Evolutionary conservation across 148 eudicot genomes (phyloP), one percentile per base, ranked within the genome.

Genomic region (Limonium bicolor): DNA sequence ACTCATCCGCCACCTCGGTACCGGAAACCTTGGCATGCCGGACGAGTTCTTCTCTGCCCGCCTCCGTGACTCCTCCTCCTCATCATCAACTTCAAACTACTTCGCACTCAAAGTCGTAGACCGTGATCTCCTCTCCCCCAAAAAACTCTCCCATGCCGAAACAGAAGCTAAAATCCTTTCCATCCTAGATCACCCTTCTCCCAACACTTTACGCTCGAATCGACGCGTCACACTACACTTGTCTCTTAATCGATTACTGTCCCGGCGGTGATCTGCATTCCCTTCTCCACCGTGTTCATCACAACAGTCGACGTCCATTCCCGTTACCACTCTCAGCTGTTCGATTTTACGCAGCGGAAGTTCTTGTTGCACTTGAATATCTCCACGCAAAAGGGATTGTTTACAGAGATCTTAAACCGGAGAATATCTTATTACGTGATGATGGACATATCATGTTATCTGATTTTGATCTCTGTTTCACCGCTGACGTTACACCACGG

Each of bases 101-200:
- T 84, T 84, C 52, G 95, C 95, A 5, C 62, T 84, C 28, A 84
- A 84, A 8, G 95, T 80, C n/a, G 77, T 84, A 34, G 95, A 84
- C 23, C 60, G 58, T 0, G 74, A 84, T 30, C 39, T 70, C 6
- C 59, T 84, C 14, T 63, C 76, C 0, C 16, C 84, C 2, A 73
- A 71, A 14, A 73, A 80, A 3, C 64, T 80, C 27, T 29, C 70
- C 13, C 90, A 84, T 5, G 71, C 71, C 1, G 70, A 73, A 15
- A 80, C 78, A 0, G 95, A 84, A 40, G 82, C 77, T 0, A 41
- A 54, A 34, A 74, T 80, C 26, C 65, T 84, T 17, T 68, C 85
- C 6, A 6, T 56, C 15, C 74, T 84, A 0, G 95, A 84, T 52
- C 90, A 84, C 50, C 92, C 95, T 36, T 80, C 72, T 84, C 12